A percentile compares a stretch with the other conserved stretches of the same genome.
These are phyloP conservation scores for Neonectria punicea DNA, from an alignment of 2,329 filamentous ascomycete species.

Conservation along the genomic window DNA sequence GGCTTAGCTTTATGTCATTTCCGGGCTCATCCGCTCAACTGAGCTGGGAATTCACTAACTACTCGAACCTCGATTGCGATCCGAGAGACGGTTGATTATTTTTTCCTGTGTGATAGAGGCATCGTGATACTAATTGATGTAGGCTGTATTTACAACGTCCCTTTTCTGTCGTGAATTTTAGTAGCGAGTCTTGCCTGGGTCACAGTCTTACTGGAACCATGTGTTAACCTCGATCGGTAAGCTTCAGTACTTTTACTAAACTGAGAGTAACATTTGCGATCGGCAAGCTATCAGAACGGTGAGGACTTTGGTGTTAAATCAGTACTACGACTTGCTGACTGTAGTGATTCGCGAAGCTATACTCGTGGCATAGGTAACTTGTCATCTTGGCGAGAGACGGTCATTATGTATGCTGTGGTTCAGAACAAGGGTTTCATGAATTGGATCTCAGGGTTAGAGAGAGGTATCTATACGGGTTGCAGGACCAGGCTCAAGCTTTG, in stretches of 20 bases:
- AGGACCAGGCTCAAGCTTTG: too few species aligned
- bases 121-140: too few species aligned
- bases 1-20: neutral
- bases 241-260: neutral
- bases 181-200: neutral
- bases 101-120: too few species aligned
- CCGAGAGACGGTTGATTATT: neutral
- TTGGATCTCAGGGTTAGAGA: too few species aligned
- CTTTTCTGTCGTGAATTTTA: neutral
- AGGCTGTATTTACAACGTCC: too few species aligned
- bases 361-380: neutral
- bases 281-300: neutral
- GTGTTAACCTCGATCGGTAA: too few species aligned
- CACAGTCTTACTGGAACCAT: too few species aligned
- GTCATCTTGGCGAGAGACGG: too few species aligned
- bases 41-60: neutral
- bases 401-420: too few species aligned
- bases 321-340: neutral
- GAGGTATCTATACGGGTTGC: too few species aligned
- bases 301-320: neutral
- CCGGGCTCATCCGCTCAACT: neutral
- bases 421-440: too few species aligned
- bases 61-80: neutral
- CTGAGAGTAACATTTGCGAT: neutral
- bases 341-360: neutral